These are phyloP conservation scores for Ambrosia trifida DNA, from an alignment of 129 eudicot species.

Conservation along the genomic window DNA sequence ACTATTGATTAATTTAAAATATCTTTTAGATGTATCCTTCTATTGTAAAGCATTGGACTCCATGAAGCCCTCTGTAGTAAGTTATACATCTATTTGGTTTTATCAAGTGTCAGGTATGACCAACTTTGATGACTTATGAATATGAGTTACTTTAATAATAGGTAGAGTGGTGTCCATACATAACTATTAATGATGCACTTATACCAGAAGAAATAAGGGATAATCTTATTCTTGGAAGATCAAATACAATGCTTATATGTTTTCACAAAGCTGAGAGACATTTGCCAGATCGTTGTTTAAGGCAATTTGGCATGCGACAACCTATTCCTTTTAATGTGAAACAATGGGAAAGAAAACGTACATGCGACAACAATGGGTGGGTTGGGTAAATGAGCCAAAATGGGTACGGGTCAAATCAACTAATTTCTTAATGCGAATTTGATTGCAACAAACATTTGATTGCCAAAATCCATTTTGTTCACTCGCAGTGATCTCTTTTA, in stretches of 20 bases:
- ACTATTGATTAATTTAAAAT: neutral
- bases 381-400: neutral
- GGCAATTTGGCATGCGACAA: conserved; percentile 81
- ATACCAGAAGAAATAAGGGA: conserved; percentile 69
- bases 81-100: conserved; percentile 19
- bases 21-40: conserved; percentile 85
- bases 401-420: neutral
- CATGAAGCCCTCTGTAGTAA: conserved; percentile 78
- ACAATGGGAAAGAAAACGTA: conserved; percentile 92
- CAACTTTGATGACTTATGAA: neutral
- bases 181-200: conserved; percentile 45
- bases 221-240: conserved; percentile 74
- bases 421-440: neutral
- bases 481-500: too few relatives aligned
- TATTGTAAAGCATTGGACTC: conserved; percentile 90
- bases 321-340: conserved; percentile 80
- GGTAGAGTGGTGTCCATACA: conserved; percentile 94
- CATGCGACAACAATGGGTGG: too few relatives aligned
- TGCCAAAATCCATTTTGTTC: too few relatives aligned
- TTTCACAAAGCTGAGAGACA: conserved; percentile 97
- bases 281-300: conserved; percentile 92
- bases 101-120: neutral
- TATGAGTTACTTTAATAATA: conserved; percentile 22
- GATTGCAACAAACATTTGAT: too few relatives aligned
- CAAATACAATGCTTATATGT: conserved; percentile 93